phyloP scores from a whole-genome alignment of 2,329 filamentous ascomycete species.

The Pseudophaeomoniella oleicola region DNA sequence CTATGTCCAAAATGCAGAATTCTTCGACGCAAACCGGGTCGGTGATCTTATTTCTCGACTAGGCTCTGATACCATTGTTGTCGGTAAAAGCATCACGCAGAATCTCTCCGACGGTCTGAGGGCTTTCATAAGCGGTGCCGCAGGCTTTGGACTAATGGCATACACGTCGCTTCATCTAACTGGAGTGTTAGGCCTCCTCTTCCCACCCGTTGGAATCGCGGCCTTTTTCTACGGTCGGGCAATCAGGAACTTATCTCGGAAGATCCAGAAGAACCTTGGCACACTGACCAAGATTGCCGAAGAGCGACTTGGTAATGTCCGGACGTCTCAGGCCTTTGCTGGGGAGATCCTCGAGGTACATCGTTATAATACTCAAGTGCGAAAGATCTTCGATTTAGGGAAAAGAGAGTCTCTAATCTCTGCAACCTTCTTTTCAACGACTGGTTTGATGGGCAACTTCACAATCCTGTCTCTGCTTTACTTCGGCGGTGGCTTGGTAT shows the following conservation, averaged over 20 bases:
- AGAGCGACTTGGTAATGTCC: slow-evolving; percentile 91
- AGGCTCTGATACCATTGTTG: slow-evolving; percentile 91
- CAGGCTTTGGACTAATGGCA: slow-evolving; percentile 87
- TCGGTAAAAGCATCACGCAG: slow-evolving; percentile 96
- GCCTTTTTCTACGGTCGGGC: slow-evolving; percentile 85
- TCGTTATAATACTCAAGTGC: slow-evolving; percentile 84
- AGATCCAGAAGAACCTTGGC: slow-evolving; percentile 87
- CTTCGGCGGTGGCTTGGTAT: slow-evolving; percentile 80
- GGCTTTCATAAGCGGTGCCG: slow-evolving; percentile 74
- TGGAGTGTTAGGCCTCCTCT: slow-evolving; percentile 69
- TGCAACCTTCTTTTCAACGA: slow-evolving; percentile 76
- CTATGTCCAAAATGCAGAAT: slow-evolving; percentile 88
- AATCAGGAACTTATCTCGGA: slow-evolving; percentile 76
- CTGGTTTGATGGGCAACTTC: slow-evolving; percentile 89
- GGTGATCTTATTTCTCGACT: slow-evolving; percentile 92
- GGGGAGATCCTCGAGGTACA: slow-evolving; percentile 81
- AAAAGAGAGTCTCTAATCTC: slow-evolving; percentile 76
- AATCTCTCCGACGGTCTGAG: slow-evolving; percentile 94
- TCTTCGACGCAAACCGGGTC: slow-evolving; percentile 88
- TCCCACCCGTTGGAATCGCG: slow-evolving; percentile 77
- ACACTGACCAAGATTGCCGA: slow-evolving; percentile 93
- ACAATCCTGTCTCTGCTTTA: slow-evolving; percentile 84
- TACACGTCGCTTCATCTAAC: slow-evolving; percentile 88
- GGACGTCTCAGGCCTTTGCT: slow-evolving; percentile 90
- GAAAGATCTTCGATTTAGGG: slow-evolving; percentile 81